Evolutionary conservation across 345 rosid genomes (phyloP), one percentile per base, ranked within the genome.

Genomic region (Trapa incisa): DNA sequence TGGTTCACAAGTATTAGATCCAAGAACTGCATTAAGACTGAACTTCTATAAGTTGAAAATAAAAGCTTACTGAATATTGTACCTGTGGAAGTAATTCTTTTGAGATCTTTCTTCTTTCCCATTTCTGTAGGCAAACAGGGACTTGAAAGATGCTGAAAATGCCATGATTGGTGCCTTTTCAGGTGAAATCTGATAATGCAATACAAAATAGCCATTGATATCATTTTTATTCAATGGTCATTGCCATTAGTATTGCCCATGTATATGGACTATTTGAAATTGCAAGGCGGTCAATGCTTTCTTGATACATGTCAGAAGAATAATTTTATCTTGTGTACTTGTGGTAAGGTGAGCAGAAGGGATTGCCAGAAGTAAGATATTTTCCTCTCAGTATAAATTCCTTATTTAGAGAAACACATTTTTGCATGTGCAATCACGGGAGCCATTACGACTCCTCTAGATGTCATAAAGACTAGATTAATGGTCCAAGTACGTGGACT

Each of bases 381-480:
- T 38, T 22, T 57, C 35, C 32, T 13, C n/a, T 29, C 32, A 42
- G 29, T 41, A 5, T 13, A 32, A 33, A 29, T 61, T 35, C 16
- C 48, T 45, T n/a, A 33, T 61, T 67, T 74, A 65, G 32, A 22
- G 15, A 37, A 42, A 13, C 33, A 42, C 22, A 37, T 13, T 29
- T 65, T 9, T 35, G 37, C 61, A 91, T 97, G 97, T 73, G 99
- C 97, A 67, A 74, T 91, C 53, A 91, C 99, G 3, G 99, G 97
- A 78, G 99, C 97, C 63, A 83, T 91, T 68, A 94, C 99, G 64
- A 91, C 99, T 63, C 99, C 99, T 9, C 96, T 89, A 29, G 99
- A 91, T 77, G 97, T 94, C 73, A 87, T 94, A 68, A 94, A 94
- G 81, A 94, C 99, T 61, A 89, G 99, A 67, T 76, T 91, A 77